Evolutionary conservation across 2,329 filamentous ascomycete genomes (phyloP).

Genomic region (Cladosporium sp.): DNA sequence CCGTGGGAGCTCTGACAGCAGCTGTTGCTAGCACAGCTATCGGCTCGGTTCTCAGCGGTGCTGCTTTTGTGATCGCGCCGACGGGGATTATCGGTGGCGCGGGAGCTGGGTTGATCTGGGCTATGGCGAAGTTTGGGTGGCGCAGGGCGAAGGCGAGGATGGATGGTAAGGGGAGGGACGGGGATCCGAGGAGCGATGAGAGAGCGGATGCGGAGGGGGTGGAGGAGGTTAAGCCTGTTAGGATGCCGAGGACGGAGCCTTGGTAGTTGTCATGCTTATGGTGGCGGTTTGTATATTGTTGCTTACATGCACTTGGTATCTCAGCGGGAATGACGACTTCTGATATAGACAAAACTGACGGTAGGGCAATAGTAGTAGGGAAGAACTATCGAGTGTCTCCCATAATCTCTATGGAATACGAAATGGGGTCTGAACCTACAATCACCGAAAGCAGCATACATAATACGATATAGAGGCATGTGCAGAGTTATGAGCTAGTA

Average conservation of each 20-base stretch:
- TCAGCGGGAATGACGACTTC: no score
- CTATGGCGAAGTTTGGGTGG: slow-evolving; percentile 34
- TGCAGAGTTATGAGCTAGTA: no score
- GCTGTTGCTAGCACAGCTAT: slow-evolving; percentile 36
- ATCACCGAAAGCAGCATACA: no score
- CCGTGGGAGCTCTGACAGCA: slow-evolving; percentile 37
- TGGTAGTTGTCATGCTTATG: slow-evolving; percentile 3
- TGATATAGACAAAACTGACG: no score
- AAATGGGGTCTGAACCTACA: no score
- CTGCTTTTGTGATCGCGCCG: slow-evolving; percentile 40
- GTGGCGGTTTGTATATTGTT: background rate
- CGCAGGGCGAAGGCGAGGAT: slow-evolving; percentile 31
- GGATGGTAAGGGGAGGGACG: slow-evolving; percentile 9
- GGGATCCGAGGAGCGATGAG: slow-evolving; percentile 24
- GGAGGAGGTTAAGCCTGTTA: background rate
- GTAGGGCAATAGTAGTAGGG: no score
- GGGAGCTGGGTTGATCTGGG: slow-evolving; percentile 37
- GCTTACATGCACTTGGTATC: no score
- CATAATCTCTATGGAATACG: no score
- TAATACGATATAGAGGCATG: no score
- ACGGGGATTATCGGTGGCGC: slow-evolving; percentile 38
- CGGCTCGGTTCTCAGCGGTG: slow-evolving; percentile 35
- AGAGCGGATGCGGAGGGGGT: slow-evolving; percentile 19
- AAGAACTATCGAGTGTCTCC: no score
- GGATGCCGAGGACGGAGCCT: slow-evolving; percentile 14